phyloP scores from a whole-genome alignment of 78 protist genomes.

The Cavenderia fasciculata region DNA sequence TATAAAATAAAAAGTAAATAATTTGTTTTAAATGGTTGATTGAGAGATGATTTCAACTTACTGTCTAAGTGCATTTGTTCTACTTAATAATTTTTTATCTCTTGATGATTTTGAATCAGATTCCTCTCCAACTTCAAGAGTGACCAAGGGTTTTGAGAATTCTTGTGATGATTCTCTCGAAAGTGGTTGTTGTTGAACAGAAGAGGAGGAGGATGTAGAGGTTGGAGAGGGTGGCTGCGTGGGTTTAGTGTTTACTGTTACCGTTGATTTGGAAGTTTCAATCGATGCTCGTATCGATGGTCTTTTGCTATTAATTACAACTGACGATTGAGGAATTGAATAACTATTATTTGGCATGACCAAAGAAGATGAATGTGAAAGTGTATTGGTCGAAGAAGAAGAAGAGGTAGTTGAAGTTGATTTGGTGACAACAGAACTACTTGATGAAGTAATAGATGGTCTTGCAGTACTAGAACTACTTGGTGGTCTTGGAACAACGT shows the following conservation, averaged over 20 bases:
- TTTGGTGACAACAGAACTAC: background rate
- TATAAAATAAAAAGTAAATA: background rate
- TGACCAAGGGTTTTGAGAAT: background rate
- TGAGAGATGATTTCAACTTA: background rate
- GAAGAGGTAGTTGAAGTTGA: background rate
- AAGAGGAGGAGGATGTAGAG: background rate
- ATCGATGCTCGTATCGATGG: background rate
- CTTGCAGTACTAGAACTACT: no score
- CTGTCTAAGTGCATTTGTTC: constrained; percentile 38
- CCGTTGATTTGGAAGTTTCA: background rate
- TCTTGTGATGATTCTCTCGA: background rate
- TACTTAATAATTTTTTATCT: constrained; percentile 5
- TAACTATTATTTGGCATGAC: no score
- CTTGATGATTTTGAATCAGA: no score
- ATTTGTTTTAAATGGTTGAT: background rate
- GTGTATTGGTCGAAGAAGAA: background rate
- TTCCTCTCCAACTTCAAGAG: background rate
- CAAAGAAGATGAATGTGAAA: no score
- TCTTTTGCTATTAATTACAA: background rate
- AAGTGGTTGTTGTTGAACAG: background rate
- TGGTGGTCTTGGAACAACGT: no score
- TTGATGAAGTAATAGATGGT: no score
- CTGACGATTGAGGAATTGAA: no score
- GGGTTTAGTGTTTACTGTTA: no score
- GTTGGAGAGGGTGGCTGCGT: background rate